phyloP scores from a whole-genome alignment of 2,329 filamentous ascomycete species.

The Alternaria longipes region DNA sequence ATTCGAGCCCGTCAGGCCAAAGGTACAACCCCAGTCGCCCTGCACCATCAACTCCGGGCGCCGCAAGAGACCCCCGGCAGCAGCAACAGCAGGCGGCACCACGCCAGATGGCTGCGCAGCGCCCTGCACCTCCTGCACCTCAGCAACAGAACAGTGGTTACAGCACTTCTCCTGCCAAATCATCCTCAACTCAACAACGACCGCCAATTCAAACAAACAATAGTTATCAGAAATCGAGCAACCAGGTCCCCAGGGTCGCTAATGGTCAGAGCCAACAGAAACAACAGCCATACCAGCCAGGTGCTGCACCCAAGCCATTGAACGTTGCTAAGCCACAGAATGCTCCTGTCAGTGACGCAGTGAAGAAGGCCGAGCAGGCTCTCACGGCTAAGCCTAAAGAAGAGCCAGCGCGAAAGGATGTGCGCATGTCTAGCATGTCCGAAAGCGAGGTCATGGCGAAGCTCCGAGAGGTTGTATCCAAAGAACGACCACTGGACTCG shows the following conservation, averaged over 20 bases:
- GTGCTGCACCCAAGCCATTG: constrained; percentile 64
- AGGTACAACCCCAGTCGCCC: constrained; percentile 88
- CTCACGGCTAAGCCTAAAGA: constrained; percentile 76
- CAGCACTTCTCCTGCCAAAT: constrained; percentile 40
- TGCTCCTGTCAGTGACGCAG: constrained; percentile 68
- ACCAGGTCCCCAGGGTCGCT: constrained; percentile 55
- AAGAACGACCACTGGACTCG: constrained; percentile 91
- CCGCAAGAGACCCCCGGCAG: constrained; percentile 52
- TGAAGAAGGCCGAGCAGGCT: constrained; percentile 90
- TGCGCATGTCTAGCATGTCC: constrained; percentile 98
- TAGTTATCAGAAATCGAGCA: constrained; percentile 46
- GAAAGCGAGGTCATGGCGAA: constrained; percentile 97
- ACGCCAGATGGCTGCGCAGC: constrained; percentile 72
- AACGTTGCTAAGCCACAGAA: constrained; percentile 60
- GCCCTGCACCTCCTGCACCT: constrained; percentile 81
- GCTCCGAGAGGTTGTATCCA: constrained; percentile 91
- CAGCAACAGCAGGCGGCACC: constrained; percentile 63
- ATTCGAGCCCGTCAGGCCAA: constrained; percentile 58
- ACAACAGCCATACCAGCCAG: constrained; percentile 48
- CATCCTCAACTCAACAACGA: constrained; percentile 36
- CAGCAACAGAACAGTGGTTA: constrained; percentile 49
- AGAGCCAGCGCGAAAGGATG: constrained; percentile 83
- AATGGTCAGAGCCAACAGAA: constrained; percentile 53
- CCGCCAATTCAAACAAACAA: constrained; percentile 58
- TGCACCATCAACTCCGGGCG: constrained; percentile 77